These are phyloP conservation scores for Trypanosoma melophagium DNA, from an alignment of 208 protist species.

Conservation along the genomic window DNA sequence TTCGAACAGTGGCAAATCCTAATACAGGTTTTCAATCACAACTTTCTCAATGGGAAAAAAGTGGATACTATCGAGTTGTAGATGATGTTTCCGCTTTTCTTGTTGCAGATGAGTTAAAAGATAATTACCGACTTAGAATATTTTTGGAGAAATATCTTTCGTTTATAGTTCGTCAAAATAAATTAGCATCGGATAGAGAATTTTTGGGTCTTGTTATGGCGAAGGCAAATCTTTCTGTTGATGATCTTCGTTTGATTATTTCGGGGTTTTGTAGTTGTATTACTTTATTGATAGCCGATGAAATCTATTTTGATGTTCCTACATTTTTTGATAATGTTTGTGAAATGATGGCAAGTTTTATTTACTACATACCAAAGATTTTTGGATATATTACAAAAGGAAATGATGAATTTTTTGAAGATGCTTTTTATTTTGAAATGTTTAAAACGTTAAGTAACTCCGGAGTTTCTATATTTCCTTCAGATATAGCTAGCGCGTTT, in stretches of 20 bases:
- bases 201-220: constrained; percentile 57
- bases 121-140: constrained; percentile 33
- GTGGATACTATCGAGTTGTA: constrained; percentile 47
- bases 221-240: constrained; percentile 14
- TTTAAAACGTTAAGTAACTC: constrained; percentile 51
- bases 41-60: constrained; percentile 54
- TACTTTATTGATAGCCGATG: constrained; percentile 44
- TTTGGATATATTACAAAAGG: constrained; percentile 10
- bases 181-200: constrained; percentile 51
- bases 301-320: constrained; percentile 77
- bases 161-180: constrained; percentile 46
- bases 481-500: constrained; percentile 55
- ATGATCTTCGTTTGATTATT: constrained; percentile 30
- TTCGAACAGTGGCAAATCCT: constrained; percentile 60
- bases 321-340: constrained; percentile 77
- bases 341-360: constrained; percentile 58
- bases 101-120: constrained; percentile 44
- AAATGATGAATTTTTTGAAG: constrained; percentile 33
- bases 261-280: constrained; percentile 45
- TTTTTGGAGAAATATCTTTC: constrained; percentile 42
- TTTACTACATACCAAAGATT: constrained; percentile 28
- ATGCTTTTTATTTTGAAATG: constrained; percentile 63
- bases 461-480: constrained; percentile 51
- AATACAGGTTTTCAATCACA: constrained; percentile 79
- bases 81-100: constrained; percentile 56